Base-by-base conservation (phyloP, 176 grass and related monocot species). In the Chloris gayana region DNA sequence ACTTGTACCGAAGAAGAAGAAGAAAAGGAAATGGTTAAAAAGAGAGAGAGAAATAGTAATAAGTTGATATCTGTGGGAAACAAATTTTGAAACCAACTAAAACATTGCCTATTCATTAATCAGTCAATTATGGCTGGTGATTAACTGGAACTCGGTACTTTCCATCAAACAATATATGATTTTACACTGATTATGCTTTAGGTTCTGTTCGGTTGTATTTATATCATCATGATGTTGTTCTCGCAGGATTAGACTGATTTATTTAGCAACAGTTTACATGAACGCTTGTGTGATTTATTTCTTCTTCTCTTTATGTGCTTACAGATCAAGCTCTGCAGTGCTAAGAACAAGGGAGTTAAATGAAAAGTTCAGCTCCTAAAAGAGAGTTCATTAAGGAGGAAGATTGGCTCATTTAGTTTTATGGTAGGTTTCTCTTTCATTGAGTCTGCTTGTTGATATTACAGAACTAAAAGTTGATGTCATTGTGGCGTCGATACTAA, bases 371-470 rank as follows among this genome's bases (percentile, higher is more conserved):
- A 44, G 33, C 26, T 68, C 32, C 15, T 83, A 60, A 59, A 73
- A 47, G 67, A n/a, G n/a, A 67, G 37, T 49, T 69, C 57, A 14
- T 19, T 24, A 74, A 67, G 47, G 18, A 59, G 45, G 50, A 39
- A 26, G n/a, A 54, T 70, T 53, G 31, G 66, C 53, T 39, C 61
- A 80, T 26, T 15, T 32, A 42, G 18, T 51, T 12, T 58, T 58
- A 6, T 57, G 63, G 6, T 53, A 73, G 46, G 73, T 72, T 83
- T 83, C 29, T 64, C 3, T 74, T 69, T 84, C 34, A 35, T 14
- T 34, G 75, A n/a, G 41, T 30, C 6, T 14, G n/a, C 38, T 50
- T 50, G 57, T 65, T 26, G 22, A 79, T 65, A 75, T 80, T 44
- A 17, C 32, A 58, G 33, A 70, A 80, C 73, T 15, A 37, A 38